Evolutionary conservation across 176 grass and related monocot species (phyloP).

Genomic region (Phyllostachys edulis): DNA sequence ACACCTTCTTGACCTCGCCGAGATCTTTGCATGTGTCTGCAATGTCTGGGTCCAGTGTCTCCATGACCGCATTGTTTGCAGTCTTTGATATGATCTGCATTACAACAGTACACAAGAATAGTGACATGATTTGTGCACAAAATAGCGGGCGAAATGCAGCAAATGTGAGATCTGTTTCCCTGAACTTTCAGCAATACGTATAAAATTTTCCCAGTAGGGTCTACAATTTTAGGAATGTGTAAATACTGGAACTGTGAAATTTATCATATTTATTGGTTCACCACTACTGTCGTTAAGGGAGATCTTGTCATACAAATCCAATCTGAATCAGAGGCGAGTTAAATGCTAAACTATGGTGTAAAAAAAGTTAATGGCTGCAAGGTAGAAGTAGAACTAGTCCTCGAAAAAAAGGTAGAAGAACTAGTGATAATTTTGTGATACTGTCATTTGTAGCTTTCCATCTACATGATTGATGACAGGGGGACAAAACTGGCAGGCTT

Average conservation of each 20-base stretch:
- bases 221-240: background rate
- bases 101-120: background rate
- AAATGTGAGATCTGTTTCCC: background rate
- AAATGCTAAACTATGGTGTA: background rate
- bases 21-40: slow-evolving; percentile 74
- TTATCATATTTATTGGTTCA: background rate
- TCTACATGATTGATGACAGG: slow-evolving; percentile 36
- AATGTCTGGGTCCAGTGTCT: slow-evolving; percentile 75
- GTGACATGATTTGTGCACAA: background rate
- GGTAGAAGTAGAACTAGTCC: background rate
- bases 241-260: no score
- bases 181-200: background rate
- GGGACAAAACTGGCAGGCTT: slow-evolving; percentile 54
- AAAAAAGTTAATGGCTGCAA: background rate
- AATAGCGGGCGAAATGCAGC: background rate
- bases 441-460: slow-evolving; percentile 14
- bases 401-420: background rate
- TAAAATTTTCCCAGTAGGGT: background rate
- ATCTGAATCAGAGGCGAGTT: background rate
- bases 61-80: slow-evolving; percentile 77
- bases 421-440: background rate
- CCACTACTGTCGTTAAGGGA: background rate
- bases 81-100: slow-evolving; percentile 86
- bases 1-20: slow-evolving; percentile 77
- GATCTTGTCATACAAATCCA: background rate